Conservation (phyloP, 805 yeast species). For the Saccharomycopsis amapae region DNA sequence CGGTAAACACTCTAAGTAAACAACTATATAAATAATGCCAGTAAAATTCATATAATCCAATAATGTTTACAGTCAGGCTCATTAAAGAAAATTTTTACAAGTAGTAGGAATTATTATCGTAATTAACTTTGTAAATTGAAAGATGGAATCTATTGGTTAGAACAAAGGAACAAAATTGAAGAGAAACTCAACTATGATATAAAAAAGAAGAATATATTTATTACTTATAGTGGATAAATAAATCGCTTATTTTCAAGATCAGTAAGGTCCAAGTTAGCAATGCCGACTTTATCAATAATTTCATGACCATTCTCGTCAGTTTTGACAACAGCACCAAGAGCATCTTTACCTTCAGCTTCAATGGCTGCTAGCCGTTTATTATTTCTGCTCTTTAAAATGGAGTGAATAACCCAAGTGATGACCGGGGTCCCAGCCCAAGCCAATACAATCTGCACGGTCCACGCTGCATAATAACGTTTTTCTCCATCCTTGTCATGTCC, state of each 20-base stretch:
- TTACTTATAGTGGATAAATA: conserved; percentile 39
- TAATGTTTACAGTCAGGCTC: too few species aligned
- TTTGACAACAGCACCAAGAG: conserved; percentile 22
- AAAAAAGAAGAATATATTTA: too few species aligned
- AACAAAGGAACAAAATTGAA: too few species aligned
- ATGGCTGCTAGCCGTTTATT: conserved; percentile 26
- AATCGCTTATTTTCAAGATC: conserved; percentile 45
- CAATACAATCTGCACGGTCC: conserved; percentile 44
- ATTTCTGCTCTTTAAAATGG: conserved; percentile 35
- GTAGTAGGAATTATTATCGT: too few species aligned
- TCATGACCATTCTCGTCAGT: conserved; percentile 11
- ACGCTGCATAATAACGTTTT: conserved; percentile 38
- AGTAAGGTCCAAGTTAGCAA: conserved; percentile 47
- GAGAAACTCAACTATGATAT: too few species aligned
- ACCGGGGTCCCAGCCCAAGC: conserved; percentile 34
- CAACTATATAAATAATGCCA: too few species aligned
- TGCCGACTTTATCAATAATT: conserved; percentile 29
- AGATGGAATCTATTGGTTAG: too few species aligned
- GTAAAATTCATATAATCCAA: too few species aligned
- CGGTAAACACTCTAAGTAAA: too few species aligned
- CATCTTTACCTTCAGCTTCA: not conserved
- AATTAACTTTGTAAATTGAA: too few species aligned
- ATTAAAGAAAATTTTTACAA: too few species aligned
- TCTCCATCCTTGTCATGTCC: too few species aligned
- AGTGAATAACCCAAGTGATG: conserved; percentile 32